Evolutionary conservation across 2,329 filamentous ascomycete genomes (phyloP).

Genomic region (Colletotrichum falcatum): DNA sequence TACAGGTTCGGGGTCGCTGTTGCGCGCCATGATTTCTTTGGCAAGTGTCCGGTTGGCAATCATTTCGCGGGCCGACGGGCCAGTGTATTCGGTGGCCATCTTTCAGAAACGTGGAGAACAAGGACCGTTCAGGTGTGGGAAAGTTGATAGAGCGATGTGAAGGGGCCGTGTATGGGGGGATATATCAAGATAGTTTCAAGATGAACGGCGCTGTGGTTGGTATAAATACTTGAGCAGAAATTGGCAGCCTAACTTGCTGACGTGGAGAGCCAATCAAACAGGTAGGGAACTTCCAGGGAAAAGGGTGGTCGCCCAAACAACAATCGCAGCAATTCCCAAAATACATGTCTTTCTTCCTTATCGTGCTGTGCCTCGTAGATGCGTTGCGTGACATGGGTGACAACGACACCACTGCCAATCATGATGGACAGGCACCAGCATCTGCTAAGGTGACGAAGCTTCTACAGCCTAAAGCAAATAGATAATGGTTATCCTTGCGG

Average conservation of each 20-base stretch:
- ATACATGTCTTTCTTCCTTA: not conserved
- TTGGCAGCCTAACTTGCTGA: not conserved
- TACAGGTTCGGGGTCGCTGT: slow-evolving; percentile 11
- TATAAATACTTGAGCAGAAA: not conserved
- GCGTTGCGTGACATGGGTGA: not conserved
- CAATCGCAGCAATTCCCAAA: not conserved
- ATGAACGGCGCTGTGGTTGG: not conserved
- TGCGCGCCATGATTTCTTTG: slow-evolving; percentile 37
- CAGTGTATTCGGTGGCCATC: slow-evolving; percentile 19
- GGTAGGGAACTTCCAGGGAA: not conserved
- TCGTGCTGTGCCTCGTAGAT: not conserved
- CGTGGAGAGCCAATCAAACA: not conserved
- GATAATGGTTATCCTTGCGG: not conserved
- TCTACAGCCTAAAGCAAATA: not conserved
- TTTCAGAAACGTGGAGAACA: not conserved
- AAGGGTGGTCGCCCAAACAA: not conserved
- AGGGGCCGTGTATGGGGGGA: not conserved
- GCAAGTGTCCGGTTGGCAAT: slow-evolving; percentile 40
- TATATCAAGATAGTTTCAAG: not conserved
- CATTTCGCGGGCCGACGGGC: slow-evolving; percentile 38
- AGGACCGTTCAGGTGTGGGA: not conserved
- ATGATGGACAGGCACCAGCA: not conserved
- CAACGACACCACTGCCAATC: not conserved
- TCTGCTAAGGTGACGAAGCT: not conserved
- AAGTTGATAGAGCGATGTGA: not conserved